Base-by-base conservation (phyloP, 2,329 filamentous ascomycete species). In the Tolypocladium tundrense region DNA sequence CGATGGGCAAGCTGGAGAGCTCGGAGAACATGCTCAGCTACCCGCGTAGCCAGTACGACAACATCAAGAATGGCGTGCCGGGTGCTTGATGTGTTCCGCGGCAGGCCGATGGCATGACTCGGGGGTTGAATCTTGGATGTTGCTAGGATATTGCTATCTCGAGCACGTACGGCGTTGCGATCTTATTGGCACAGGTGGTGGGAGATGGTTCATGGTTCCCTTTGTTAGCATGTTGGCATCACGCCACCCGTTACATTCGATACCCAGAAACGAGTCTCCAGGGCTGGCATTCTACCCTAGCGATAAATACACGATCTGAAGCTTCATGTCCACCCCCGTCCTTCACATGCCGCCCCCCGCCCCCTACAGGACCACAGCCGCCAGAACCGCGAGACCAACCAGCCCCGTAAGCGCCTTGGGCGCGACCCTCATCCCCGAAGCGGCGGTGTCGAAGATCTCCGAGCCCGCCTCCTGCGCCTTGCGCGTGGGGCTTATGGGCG, bases 31-130 rank as follows among this genome's bases (percentile, higher is more conserved):
- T 80, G 66, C 70, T 87, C 55, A 68, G 63, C 14, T 87, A 81
- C 60, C 83, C 84, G 6, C 73, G 66, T 0, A 86, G 82, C 60
- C 75, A 75, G 65, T 87, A 83, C 65, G 77, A 76, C 45, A 88
- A 87, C 65, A 76, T 88, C 60, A 72, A 73, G 61, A 68, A 69
- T 19, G 69, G 14, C 31, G 45, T 55, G 57, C 21, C n/a, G 7
- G 33, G 7, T 0, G 19, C 3, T n/a, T 53, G 31, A 48, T 53
- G n/a, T 33, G 31, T 33, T 43, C 13, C n/a, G 35, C 39, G 27
- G 31, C 31, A n/a, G 48, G 19, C 19, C 31, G 11, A 42, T 14
- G 21, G 27, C 40, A 39, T 35, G 24, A 16, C 21, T 55, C 39
- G 39, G 9, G 27, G 24, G 53, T 54, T 39, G 21, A 42, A 13